phyloP scores from a whole-genome alignment of 345 rosid species.

The Bruguiera parviflora region DNA sequence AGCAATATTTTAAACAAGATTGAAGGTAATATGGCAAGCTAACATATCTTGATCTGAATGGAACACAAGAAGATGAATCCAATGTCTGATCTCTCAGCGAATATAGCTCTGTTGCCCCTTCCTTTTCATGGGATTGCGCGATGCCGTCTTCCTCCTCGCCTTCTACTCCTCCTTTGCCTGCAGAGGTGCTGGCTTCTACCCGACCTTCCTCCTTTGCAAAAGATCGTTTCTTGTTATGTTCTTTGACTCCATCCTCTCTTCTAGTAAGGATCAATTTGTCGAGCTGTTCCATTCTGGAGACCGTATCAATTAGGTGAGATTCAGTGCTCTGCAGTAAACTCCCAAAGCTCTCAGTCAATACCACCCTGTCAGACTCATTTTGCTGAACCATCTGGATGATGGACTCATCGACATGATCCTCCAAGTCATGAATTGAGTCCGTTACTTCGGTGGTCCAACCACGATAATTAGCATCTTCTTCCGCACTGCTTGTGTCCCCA shows the following conservation, averaged over 20 bases:
- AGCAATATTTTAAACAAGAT: conserved; percentile 30
- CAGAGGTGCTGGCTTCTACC: background rate
- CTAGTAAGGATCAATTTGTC: background rate
- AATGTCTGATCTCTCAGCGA: conserved; percentile 16
- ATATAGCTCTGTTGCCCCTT: conserved; percentile 1
- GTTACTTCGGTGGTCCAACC: conserved; percentile 15
- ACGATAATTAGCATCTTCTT: conserved; percentile 13
- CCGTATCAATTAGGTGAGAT: conserved; percentile 13
- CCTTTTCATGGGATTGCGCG: background rate
- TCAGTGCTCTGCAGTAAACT: conserved; percentile 19
- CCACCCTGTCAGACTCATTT: conserved; percentile 10
- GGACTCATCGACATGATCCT: conserved; percentile 31
- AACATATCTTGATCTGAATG: conserved; percentile 11
- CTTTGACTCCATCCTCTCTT: background rate
- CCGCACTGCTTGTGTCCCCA: background rate
- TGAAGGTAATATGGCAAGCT: conserved; percentile 37
- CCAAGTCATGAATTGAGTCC: conserved; percentile 13
- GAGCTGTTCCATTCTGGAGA: conserved; percentile 14
- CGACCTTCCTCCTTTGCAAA: conserved; percentile 4
- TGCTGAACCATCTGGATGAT: conserved; percentile 26
- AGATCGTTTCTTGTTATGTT: background rate
- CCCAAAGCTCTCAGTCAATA: conserved; percentile 21
- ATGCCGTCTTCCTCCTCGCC: conserved; percentile 3
- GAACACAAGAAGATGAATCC: conserved; percentile 12
- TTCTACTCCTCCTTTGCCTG: conserved; percentile 5